Percentiles rank a stretch among this genome's conserved stretches.
phyloP scores from a whole-genome alignment of 495 filamentous ascomycete species.

The Penicillium cataractarum region DNA sequence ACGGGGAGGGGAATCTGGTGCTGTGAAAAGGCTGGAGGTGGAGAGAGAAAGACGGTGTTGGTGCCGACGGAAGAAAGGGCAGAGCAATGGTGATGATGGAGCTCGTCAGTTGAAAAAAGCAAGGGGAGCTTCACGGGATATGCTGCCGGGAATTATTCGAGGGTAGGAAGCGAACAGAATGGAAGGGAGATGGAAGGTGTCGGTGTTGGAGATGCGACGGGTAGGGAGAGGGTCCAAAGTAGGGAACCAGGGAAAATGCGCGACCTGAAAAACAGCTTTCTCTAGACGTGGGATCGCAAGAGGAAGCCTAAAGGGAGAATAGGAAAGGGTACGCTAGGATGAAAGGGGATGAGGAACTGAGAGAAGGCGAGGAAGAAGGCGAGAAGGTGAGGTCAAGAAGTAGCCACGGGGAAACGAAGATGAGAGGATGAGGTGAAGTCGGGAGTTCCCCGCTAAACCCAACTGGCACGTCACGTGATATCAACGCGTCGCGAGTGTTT shows the following conservation, averaged over 20 bases:
- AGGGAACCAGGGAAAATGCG: slow-evolving; percentile 28
- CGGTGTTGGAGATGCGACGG: slow-evolving; percentile 30
- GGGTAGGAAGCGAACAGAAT: slow-evolving; percentile 17
- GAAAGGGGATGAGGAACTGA: slow-evolving; percentile 9
- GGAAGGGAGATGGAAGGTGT: slow-evolving; percentile 21
- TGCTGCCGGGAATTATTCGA: slow-evolving; percentile 16
- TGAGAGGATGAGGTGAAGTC: slow-evolving; percentile 32
- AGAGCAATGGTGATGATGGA: slow-evolving; percentile 27
- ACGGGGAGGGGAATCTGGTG: slow-evolving; percentile 48
- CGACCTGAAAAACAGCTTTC: slow-evolving; percentile 8
- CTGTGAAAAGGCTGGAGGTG: slow-evolving; percentile 44
- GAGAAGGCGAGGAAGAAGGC: slow-evolving; percentile 20
- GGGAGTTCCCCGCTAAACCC: slow-evolving; percentile 22
- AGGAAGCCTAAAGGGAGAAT: neutral
- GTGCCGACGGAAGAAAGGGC: slow-evolving; percentile 38
- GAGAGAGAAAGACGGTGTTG: slow-evolving; percentile 39
- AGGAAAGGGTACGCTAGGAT: slow-evolving; percentile 9
- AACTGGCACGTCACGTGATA: slow-evolving; percentile 18
- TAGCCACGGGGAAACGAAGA: slow-evolving; percentile 33
- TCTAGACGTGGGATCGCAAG: slow-evolving; percentile 3
- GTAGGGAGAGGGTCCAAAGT: slow-evolving; percentile 21
- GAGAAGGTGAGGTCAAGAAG: slow-evolving; percentile 14
- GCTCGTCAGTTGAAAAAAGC: slow-evolving; percentile 18
- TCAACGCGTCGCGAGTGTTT: slow-evolving; percentile 19
- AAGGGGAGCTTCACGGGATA: slow-evolving; percentile 22